A percentile compares a stretch with the other conserved stretches of the same genome.
Conservation (phyloP, 2,329 filamentous ascomycete genomes). For the Canariomyces notabilis region DNA sequence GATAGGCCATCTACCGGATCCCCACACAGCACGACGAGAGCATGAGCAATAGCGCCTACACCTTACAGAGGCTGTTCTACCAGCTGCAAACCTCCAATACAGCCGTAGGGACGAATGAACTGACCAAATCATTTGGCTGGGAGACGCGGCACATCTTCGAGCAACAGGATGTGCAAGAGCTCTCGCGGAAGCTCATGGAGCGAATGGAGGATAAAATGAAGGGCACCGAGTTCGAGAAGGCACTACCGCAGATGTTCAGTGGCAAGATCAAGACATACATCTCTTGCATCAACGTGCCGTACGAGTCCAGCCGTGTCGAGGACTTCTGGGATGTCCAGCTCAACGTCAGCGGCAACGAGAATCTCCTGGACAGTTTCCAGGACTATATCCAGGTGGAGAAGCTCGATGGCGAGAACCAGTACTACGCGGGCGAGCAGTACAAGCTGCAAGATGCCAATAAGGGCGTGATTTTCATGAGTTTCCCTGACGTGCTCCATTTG, state of each 20-base stretch:
- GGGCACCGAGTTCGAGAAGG: conserved; percentile 84
- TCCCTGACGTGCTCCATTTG: conserved; percentile 88
- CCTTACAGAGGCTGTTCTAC: conserved; percentile 90
- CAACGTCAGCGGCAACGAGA: conserved; percentile 92
- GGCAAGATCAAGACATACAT: conserved; percentile 99
- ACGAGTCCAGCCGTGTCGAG: conserved; percentile 90
- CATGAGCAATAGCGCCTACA: conserved; percentile 84
- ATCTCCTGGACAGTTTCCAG: conserved; percentile 86
- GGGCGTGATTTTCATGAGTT: conserved; percentile 93
- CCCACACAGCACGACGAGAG: conserved; percentile 82
- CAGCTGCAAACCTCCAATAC: conserved; percentile 80
- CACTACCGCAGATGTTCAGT: conserved; percentile 84
- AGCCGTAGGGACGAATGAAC: conserved; percentile 84
- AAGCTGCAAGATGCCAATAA: conserved; percentile 96
- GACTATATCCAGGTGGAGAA: conserved; percentile 97
- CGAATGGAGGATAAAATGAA: conserved; percentile 98
- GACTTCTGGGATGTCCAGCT: conserved; percentile 99
- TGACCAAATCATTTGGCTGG: conserved; percentile 97
- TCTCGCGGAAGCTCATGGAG: conserved; percentile 96
- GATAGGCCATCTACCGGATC: conserved; percentile 89
- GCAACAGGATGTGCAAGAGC: conserved; percentile 96
- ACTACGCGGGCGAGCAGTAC: conserved; percentile 83
- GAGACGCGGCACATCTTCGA: conserved; percentile 97
- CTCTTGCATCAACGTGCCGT: conserved; percentile 96
- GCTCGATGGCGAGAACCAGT: conserved; percentile 97